Evolutionary conservation across 208 protist species (phyloP).

Genomic region (Acanthamoeba royreba): DNA sequence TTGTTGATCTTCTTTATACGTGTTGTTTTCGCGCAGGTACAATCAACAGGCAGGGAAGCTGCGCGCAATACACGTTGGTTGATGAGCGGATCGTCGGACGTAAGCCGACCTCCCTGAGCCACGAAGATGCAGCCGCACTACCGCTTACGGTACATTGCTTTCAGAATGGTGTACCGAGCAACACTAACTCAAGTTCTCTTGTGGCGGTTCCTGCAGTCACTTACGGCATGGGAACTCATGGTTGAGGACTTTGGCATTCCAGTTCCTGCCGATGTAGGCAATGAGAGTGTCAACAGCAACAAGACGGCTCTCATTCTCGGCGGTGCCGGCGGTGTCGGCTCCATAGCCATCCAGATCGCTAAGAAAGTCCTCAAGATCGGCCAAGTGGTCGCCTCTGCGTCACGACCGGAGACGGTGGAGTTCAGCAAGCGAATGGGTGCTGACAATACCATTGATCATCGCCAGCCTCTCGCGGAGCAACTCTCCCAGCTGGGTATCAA

Average conservation of each 20-base stretch:
- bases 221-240: conserved; percentile 32
- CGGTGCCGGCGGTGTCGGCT: conserved; percentile 14
- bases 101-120: neutral
- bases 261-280: neutral
- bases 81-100: neutral
- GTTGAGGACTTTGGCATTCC: conserved; percentile 29
- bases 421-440: neutral
- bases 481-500: neutral
- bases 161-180: no score
- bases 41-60: neutral
- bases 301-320: neutral
- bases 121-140: neutral
- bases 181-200: no score
- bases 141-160: neutral
- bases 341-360: conserved; percentile 22
- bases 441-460: neutral
- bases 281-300: neutral
- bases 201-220: neutral
- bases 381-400: neutral
- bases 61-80: neutral
- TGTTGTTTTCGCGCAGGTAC: no score
- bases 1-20: neutral
- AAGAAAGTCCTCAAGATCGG: conserved; percentile 40
- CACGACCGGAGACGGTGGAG: neutral
- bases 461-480: neutral